Conservation (phyloP, 345 rosid species). For the Clarkia xantiana region DNA sequence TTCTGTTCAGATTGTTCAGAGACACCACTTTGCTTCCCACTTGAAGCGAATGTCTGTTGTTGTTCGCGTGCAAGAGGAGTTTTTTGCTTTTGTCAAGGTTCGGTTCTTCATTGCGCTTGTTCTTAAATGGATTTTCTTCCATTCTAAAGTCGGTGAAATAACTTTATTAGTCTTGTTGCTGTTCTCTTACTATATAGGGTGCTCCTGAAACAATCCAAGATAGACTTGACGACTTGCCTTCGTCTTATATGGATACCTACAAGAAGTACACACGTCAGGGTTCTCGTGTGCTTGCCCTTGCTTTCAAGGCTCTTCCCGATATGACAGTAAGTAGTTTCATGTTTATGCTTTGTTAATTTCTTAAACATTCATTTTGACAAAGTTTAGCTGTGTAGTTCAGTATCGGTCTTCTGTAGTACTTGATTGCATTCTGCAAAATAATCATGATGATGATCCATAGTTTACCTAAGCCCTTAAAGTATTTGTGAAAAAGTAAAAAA, state of each 20-base stretch:
- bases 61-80: slow-evolving; percentile 70
- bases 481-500: too few relatives aligned
- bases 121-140: background rate
- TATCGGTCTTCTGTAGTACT: too few relatives aligned
- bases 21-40: slow-evolving; percentile 96
- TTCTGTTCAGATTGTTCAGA: slow-evolving; percentile 91
- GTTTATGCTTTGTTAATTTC: background rate
- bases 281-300: slow-evolving; percentile 97
- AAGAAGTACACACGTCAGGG: slow-evolving; percentile 95
- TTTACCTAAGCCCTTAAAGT: too few relatives aligned
- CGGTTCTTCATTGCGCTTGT: slow-evolving; percentile 4
- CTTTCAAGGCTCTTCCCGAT: slow-evolving; percentile 82
- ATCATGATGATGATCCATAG: too few relatives aligned
- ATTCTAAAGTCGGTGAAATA: too few relatives aligned
- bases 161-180: too few relatives aligned
- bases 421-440: too few relatives aligned
- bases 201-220: slow-evolving; percentile 99
- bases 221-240: slow-evolving; percentile 63
- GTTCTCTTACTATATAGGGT: slow-evolving; percentile 32
- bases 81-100: slow-evolving; percentile 90
- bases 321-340: slow-evolving; percentile 53
- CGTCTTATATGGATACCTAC: slow-evolving; percentile 62
- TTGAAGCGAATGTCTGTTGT: slow-evolving; percentile 94
- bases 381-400: too few relatives aligned
- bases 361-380: background rate